These are phyloP conservation scores for Stagonosporopsis vannaccii DNA, from an alignment of 2,329 filamentous ascomycete species.

Conservation along the genomic window DNA sequence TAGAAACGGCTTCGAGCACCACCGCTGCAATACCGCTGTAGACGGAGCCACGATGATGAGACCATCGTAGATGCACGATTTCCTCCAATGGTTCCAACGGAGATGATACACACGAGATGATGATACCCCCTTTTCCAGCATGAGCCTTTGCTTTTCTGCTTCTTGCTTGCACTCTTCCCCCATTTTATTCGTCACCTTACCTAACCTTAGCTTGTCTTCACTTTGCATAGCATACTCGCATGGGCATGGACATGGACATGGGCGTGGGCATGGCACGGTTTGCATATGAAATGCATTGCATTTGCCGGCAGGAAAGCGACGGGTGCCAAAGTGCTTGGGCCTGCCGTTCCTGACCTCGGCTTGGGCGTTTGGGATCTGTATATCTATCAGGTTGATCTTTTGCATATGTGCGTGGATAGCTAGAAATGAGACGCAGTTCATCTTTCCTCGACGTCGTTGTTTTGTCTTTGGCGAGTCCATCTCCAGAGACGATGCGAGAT, in stretches of 20 bases:
- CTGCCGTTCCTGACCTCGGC: conserved; percentile 33
- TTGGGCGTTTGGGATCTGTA: conserved; percentile 34
- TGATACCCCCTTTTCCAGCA: conserved; percentile 28
- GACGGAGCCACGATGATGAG: background rate
- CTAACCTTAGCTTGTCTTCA: too few species aligned
- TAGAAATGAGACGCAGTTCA: conserved; percentile 13
- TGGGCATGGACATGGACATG: background rate
- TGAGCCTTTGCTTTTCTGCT: conserved; percentile 6
- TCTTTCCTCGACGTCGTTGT: too few species aligned
- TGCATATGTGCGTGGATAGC: conserved; percentile 8
- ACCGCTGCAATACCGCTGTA: conserved; percentile 4
- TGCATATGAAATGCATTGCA: conserved; percentile 28
- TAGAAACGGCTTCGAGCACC: conserved; percentile 4
- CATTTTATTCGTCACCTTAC: too few species aligned
- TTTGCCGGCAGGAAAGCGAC: conserved; percentile 30
- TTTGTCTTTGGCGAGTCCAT: too few species aligned
- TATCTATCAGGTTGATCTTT: conserved; percentile 15
- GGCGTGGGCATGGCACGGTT: conserved; percentile 32
- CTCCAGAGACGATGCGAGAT: too few species aligned
- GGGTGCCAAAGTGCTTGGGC: conserved; percentile 51
- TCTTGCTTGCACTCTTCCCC: too few species aligned
- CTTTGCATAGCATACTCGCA: background rate
- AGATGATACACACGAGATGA: conserved; percentile 28
- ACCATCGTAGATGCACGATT: background rate
- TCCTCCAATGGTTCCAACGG: conserved; percentile 3